A percentile compares a stretch with the other conserved stretches of the same genome.
Conservation (phyloP, 352 stramenopile genomes). For the Globisporangium heterothallicum region DNA sequence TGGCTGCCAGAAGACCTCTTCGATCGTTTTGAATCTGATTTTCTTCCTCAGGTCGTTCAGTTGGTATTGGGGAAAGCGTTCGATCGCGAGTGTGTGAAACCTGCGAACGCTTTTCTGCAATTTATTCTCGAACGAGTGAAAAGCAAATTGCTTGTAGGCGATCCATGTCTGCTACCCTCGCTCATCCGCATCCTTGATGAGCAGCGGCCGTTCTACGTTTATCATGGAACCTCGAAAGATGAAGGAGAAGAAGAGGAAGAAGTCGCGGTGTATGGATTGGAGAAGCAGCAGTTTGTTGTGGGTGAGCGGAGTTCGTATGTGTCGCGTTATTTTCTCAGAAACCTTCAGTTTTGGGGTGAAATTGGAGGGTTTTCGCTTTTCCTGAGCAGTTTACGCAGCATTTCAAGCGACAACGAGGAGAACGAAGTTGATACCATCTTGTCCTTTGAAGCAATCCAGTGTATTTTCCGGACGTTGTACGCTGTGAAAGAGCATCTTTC, state of each 20-base stretch:
- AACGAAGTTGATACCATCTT: conserved; percentile 17
- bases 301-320: conserved; percentile 17
- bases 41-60: conserved; percentile 56
- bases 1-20: conserved; percentile 19
- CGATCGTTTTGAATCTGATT: conserved; percentile 42
- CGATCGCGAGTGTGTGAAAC: conserved; percentile 16
- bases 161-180: conserved; percentile 34
- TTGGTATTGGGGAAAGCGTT: conserved; percentile 39
- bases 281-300: conserved; percentile 1
- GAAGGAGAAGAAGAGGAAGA: conserved; percentile 2
- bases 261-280: neutral
- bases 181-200: conserved; percentile 56
- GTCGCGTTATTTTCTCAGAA: conserved; percentile 36
- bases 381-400: conserved; percentile 29
- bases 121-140: conserved; percentile 30
- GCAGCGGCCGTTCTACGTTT: conserved; percentile 51
- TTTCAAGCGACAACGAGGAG: conserved; percentile 2
- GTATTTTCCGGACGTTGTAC: conserved; percentile 50
- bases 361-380: conserved; percentile 51
- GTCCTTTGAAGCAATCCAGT: conserved; percentile 51
- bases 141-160: conserved; percentile 24
- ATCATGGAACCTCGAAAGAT: conserved; percentile 12
- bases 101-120: conserved; percentile 47
- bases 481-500: conserved; percentile 52
- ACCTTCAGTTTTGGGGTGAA: conserved; percentile 50